Conservation (phyloP, 2,329 filamentous ascomycete genomes). For the Penicillium oxalicum region DNA sequence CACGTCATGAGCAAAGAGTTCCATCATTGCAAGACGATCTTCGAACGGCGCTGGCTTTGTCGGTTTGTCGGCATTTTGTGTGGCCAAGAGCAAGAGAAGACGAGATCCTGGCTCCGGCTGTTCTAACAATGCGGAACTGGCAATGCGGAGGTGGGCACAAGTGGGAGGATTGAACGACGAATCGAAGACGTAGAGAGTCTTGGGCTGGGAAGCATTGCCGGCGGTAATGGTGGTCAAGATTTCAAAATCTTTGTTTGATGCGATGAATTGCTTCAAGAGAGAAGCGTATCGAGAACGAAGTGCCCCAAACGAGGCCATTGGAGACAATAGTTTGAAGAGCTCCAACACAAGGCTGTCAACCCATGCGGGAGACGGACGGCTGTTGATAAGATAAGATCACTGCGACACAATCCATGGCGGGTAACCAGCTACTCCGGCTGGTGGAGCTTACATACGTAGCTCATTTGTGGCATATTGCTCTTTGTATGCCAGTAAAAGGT, state of each 20-base stretch:
- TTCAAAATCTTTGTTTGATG: slow-evolving; percentile 34
- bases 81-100: slow-evolving; percentile 56
- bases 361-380: not conserved
- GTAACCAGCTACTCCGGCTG: too few species aligned
- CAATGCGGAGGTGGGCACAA: slow-evolving; percentile 52
- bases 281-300: slow-evolving; percentile 36
- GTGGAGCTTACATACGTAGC: too few species aligned
- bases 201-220: slow-evolving; percentile 14
- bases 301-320: slow-evolving; percentile 21
- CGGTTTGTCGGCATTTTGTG: slow-evolving; percentile 60
- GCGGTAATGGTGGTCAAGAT: slow-evolving; percentile 12
- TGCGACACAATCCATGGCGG: too few species aligned
- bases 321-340: not conserved
- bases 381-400: not conserved
- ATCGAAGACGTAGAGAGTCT: slow-evolving; percentile 57
- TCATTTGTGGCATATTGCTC: too few species aligned
- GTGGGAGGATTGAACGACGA: slow-evolving; percentile 63
- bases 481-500: too few species aligned
- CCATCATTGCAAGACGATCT: slow-evolving; percentile 47
- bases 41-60: slow-evolving; percentile 45
- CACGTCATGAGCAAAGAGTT: slow-evolving; percentile 41
- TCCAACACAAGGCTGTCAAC: not conserved
- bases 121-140: slow-evolving; percentile 47
- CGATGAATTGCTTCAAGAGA: slow-evolving; percentile 40
- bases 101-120: slow-evolving; percentile 30